Conservation (phyloP, 306 rosid genomes). For the Crataegus laevigata region DNA sequence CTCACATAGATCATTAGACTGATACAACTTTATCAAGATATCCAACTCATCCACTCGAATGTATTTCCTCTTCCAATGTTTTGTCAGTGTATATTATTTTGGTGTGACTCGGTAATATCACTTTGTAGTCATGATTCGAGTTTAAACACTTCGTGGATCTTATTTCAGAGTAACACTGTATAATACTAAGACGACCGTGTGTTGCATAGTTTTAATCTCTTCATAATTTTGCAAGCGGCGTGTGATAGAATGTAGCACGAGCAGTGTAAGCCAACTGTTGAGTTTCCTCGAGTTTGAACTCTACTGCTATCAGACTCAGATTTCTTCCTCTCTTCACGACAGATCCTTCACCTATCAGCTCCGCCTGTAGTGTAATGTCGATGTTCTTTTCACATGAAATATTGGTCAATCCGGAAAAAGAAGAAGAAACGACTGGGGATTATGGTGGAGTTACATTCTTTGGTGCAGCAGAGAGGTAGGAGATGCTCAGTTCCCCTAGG, state of each 20-base stretch:
- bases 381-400: no score
- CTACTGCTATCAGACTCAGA: slow-evolving; percentile 47
- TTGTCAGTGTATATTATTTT: not conserved
- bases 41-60: not conserved
- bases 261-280: slow-evolving; percentile 44
- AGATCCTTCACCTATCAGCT: slow-evolving; percentile 48
- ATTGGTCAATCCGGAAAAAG: no score
- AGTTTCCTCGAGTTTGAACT: slow-evolving; percentile 47
- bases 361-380: slow-evolving; percentile 38
- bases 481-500: slow-evolving; percentile 39
- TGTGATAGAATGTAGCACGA: slow-evolving; percentile 52
- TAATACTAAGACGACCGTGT: not conserved
- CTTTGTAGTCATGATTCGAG: not conserved
- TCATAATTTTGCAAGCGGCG: slow-evolving; percentile 43
- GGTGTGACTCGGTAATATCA: no score
- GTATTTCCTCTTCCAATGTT: not conserved
- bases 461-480: slow-evolving; percentile 42
- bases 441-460: slow-evolving; percentile 1
- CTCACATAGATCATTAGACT: not conserved
- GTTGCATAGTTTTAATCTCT: not conserved
- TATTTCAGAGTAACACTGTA: no score
- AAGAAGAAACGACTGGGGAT: no score
- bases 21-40: not conserved
- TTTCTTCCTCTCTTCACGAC: slow-evolving; percentile 66
- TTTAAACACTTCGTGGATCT: not conserved